Percentiles rank a stretch among this genome's conserved stretches.
Conservation (phyloP, 164 flowering plant species). For the Macadamia integrifolia region DNA sequence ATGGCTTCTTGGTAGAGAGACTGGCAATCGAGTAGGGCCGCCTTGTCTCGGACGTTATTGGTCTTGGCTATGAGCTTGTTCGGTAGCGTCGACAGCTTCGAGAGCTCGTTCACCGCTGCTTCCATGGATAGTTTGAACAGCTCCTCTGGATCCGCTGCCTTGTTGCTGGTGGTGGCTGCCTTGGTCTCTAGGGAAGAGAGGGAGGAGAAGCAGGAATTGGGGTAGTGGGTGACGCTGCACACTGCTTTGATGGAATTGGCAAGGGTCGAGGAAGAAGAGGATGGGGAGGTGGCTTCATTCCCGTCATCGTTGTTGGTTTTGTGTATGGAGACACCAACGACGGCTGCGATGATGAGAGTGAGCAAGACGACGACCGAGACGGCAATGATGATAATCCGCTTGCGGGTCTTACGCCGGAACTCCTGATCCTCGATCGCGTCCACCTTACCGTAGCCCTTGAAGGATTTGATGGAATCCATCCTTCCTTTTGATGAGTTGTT, state of each 20-base stretch:
- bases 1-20: constrained; percentile 42
- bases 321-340: constrained; percentile 29
- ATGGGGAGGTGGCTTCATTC: constrained; percentile 5
- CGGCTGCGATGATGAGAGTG: constrained; percentile 37
- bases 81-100: constrained; percentile 26
- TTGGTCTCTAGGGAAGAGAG: constrained; percentile 18
- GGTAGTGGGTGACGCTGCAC: constrained; percentile 40
- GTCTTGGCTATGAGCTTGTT: constrained; percentile 8
- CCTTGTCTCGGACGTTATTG: constrained; percentile 14
- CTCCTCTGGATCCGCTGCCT: constrained; percentile 26
- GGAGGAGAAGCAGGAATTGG: constrained; percentile 42
- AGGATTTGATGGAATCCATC: constrained; percentile 50
- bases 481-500: background rate
- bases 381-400: constrained; percentile 36
- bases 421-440: constrained; percentile 41
- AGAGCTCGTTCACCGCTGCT: constrained; percentile 37
- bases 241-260: constrained; percentile 30
- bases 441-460: constrained; percentile 69
- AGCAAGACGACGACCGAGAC: constrained; percentile 43
- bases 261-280: constrained; percentile 9
- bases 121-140: constrained; percentile 40
- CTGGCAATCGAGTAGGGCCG: constrained; percentile 44
- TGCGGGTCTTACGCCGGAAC: constrained; percentile 41
- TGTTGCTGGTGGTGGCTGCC: background rate
- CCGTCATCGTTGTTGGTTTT: constrained; percentile 11